Percentiles rank a stretch among this genome's conserved stretches.
These are phyloP conservation scores for Saitozyma sp. DNA, from an alignment of 768 basidiomycete species.

Conservation along the genomic window DNA sequence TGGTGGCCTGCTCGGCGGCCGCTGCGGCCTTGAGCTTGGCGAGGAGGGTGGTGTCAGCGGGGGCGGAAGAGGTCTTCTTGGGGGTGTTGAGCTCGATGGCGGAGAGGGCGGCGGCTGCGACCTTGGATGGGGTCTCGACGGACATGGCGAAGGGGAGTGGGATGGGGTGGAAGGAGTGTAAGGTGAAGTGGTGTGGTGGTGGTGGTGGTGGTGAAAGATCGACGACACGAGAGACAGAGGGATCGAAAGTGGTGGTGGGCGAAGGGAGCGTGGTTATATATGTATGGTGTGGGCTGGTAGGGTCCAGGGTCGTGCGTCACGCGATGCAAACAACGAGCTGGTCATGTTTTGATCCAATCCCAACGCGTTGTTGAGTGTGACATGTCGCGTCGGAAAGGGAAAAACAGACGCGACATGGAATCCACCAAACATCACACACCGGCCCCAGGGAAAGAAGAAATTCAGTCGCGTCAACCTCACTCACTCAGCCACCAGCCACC, in stretches of 20 bases:
- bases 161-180: conserved; percentile 4
- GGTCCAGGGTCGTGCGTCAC: no score
- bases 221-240: background rate
- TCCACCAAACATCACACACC: background rate
- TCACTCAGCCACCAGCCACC: background rate
- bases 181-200: background rate
- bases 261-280: conserved; percentile 1
- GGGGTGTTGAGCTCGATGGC: conserved; percentile 46
- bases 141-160: conserved; percentile 35
- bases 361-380: no score
- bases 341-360: background rate
- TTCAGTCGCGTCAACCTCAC: conserved; percentile 14
- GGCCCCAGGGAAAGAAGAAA: no score
- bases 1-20: conserved; percentile 11
- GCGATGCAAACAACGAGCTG: background rate
- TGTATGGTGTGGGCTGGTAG: background rate
- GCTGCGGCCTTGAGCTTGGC: conserved; percentile 43
- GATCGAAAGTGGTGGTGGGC: conserved; percentile 9
- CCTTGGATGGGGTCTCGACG: conserved; percentile 51
- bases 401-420: background rate
- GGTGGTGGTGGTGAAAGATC: background rate
- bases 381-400: no score
- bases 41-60: conserved; percentile 31
- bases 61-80: conserved; percentile 21
- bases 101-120: conserved; percentile 44